Conservation (phyloP, 2,329 filamentous ascomycete genomes). For the Verruconis gallopava region DNA sequence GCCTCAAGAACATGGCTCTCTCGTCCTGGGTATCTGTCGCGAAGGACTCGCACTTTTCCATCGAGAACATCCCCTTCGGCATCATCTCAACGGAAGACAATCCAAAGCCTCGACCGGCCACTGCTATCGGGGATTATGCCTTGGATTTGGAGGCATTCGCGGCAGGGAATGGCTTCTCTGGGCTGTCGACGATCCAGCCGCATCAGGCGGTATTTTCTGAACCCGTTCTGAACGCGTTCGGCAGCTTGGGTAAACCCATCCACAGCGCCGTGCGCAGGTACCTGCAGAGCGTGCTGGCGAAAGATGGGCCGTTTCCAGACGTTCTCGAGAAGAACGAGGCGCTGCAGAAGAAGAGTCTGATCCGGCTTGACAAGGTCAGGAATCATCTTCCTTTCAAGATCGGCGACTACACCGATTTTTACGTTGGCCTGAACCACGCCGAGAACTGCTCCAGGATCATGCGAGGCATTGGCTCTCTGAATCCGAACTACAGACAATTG, state of each 20-base stretch:
- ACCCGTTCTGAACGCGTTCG: slow-evolving; percentile 59
- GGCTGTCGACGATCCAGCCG: slow-evolving; percentile 42
- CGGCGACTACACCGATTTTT: slow-evolving; percentile 79
- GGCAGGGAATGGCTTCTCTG: slow-evolving; percentile 44
- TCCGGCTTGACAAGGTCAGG: slow-evolving; percentile 46
- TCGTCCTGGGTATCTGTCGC: slow-evolving; percentile 4
- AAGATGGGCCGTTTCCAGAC: slow-evolving; percentile 45
- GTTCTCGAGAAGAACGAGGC: slow-evolving; percentile 49
- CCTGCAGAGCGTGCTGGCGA: slow-evolving; percentile 53
- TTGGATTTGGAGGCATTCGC: slow-evolving; percentile 56
- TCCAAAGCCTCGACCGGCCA: slow-evolving; percentile 46
- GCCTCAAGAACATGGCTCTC: not conserved
- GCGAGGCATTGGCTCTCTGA: slow-evolving; percentile 56
- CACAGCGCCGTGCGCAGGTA: slow-evolving; percentile 57
- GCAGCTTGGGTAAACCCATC: slow-evolving; percentile 53
- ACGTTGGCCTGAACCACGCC: slow-evolving; percentile 67
- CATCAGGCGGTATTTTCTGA: slow-evolving; percentile 50
- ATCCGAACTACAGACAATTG: slow-evolving; percentile 70
- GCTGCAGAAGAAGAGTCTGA: slow-evolving; percentile 41
- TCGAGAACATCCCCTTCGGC: slow-evolving; percentile 63
- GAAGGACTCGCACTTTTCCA: slow-evolving; percentile 6
- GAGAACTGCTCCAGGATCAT: slow-evolving; percentile 61
- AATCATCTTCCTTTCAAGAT: slow-evolving; percentile 65
- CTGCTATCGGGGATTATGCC: slow-evolving; percentile 60
- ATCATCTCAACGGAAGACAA: slow-evolving; percentile 55